Evolutionary conservation across 2,329 filamentous ascomycete species (phyloP), one percentile per base, ranked within the genome.

Genomic region (Massarina eburnea): DNA sequence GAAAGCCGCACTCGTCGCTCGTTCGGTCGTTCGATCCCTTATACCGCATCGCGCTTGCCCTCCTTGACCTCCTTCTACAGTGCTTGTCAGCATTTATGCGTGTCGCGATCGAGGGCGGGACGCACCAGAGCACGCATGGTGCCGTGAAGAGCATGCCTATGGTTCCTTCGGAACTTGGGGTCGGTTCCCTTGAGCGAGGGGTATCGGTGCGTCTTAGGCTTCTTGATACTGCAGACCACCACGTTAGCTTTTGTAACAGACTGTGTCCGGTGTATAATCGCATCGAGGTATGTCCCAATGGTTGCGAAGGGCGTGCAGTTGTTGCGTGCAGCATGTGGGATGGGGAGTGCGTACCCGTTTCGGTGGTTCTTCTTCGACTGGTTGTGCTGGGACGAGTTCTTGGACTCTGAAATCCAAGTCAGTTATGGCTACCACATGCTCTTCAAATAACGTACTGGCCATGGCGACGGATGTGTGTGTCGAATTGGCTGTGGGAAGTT

Each of bases 381-480:
- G 81, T 96, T 96, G 82, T 96, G 91, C 84, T 97, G 92, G 72
- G 92, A 96, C 81, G 90, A 95, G 87, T 97, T 97, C 91, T 97
- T 97, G 72, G 94, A 97, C 85, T 97, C 91, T 96, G 75, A 48
- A 49, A 43, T 33, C 4, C 15, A 32, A 38, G 35, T 60, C 55
- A 63, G 57, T 44, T 41, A 35, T 30, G 4, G n/a, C 12, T 15
- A n/a, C n/a, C 3, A 12, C 1, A 38, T 2, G 35, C n/a, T 22
- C 29, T 33, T 22, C 33, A 24, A 27, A 22, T 27, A 49, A 85
- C 83, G 57, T 83, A 86, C 83, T 86, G 79, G 83, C 83, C 83
- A 86, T 86, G 78, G 79, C 78, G 81, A 80, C 70, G 61, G 66
- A 62, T 66, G 58, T 68, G 54, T 49, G 46, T 58, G 61, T 66